phyloP scores from a whole-genome alignment of 208 protist genomes.

The Leishmania aethiopica region DNA sequence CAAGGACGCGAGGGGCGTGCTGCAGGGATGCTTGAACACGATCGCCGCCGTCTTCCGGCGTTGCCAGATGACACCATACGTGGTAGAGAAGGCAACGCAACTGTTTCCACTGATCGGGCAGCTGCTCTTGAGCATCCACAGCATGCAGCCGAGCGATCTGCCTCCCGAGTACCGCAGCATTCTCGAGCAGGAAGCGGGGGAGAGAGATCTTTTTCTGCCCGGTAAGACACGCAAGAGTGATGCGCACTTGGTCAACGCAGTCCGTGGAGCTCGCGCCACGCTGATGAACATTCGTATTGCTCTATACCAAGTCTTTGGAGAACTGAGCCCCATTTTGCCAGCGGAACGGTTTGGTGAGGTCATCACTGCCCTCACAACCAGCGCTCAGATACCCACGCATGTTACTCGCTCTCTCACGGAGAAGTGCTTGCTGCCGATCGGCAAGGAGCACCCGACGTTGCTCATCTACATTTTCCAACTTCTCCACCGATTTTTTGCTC shows the following conservation, averaged over 20 bases:
- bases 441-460: slow-evolving; percentile 38
- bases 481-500: slow-evolving; percentile 45
- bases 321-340: slow-evolving; percentile 53
- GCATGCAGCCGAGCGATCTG: slow-evolving; percentile 45
- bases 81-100: slow-evolving; percentile 45
- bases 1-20: slow-evolving; percentile 29
- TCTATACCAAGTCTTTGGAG: slow-evolving; percentile 73
- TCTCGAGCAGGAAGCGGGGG: slow-evolving; percentile 37
- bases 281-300: slow-evolving; percentile 59
- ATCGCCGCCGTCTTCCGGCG: slow-evolving; percentile 71
- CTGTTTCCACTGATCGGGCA: slow-evolving; percentile 42
- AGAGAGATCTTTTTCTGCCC: slow-evolving; percentile 54
- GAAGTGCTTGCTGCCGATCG: slow-evolving; percentile 63
- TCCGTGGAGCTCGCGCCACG: slow-evolving; percentile 32
- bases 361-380: slow-evolving; percentile 36
- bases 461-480: slow-evolving; percentile 41
- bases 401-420: slow-evolving; percentile 49
- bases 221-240: slow-evolving; percentile 44
- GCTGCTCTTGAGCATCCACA: slow-evolving; percentile 58
- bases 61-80: slow-evolving; percentile 53
- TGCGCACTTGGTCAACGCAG: slow-evolving; percentile 6
- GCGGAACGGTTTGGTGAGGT: slow-evolving; percentile 43
- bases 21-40: slow-evolving; percentile 52
- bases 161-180: slow-evolving; percentile 45
- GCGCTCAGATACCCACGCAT: slow-evolving; percentile 35